Evolutionary conservation across 164 flowering plant genomes (phyloP), one percentile per base, ranked within the genome.

Genomic region (Berberis thunbergii): DNA sequence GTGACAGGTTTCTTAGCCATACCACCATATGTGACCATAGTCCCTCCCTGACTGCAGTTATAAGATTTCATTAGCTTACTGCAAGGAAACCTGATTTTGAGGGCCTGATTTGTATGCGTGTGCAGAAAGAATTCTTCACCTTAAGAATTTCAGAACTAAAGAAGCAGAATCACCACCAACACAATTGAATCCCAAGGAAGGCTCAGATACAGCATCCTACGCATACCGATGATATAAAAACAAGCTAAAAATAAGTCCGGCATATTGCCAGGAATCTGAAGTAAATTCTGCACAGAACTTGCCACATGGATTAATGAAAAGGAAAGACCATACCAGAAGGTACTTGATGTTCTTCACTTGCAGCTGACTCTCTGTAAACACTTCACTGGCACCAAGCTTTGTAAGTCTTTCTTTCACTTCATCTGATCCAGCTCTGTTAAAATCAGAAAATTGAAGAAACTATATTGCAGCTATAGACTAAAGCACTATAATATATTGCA

Each of bases 11-110:
- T 89, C 83, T 88, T 91, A 12, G 97, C 73, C 98, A 95, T 95
- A 59, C 97, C 99, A 70, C 99, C 99, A 72, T 95, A 91, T 41
- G 99, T 95, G 26, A 91, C 97, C 99, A 95, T 91, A n/a, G 92
- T 89, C 70, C 98, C 98, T 69, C 96, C 87, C 62, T 81, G 83
- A 74, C 98, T 94, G 82, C 59, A 69, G 63, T 52, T 26, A 61
- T 59, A 50, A 67, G 54, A 45, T 54, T 11, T 52, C 45, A 54
- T 43, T 0, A 62, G 10, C 49, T 48, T 5, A 54, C 2, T 44
- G 54, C 26, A 26, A 26, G 26, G 26, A 26, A 26, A 26, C 26
- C 26, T 26, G 26, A 26, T 26, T 26, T 26, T 26, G 26, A 26
- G 26, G 26, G 26, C 26, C 26, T 26, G 26, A 26, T 26, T 26